These are phyloP conservation scores for Ulmus americana DNA, from an alignment of 331 rosid species.

Conservation along the genomic window DNA sequence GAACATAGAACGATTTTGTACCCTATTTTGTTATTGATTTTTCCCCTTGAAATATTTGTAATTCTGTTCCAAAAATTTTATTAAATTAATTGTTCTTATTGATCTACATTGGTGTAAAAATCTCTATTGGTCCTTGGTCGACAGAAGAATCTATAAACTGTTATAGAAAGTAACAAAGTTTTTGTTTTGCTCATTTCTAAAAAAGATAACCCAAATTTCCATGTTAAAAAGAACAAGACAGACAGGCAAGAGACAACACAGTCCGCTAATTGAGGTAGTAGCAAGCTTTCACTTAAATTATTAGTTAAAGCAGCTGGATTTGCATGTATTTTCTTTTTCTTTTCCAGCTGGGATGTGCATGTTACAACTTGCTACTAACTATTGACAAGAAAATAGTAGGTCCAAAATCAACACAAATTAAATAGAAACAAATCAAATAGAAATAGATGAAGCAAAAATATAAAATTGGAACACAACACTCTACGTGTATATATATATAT, in stretches of 20 bases:
- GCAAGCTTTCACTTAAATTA: neutral
- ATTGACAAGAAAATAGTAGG: too few relatives aligned
- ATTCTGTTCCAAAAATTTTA: neutral
- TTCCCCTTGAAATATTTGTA: neutral
- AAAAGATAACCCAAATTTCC: constrained; percentile 6
- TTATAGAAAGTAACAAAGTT: neutral
- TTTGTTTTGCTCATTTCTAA: constrained; percentile 1
- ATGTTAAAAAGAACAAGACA: neutral
- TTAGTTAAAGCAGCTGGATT: neutral
- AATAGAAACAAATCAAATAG: too few relatives aligned
- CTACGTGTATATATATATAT: too few relatives aligned
- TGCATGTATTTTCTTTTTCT: neutral
- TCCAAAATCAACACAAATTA: too few relatives aligned
- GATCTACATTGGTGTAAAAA: neutral
- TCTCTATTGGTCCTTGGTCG: too few relatives aligned
- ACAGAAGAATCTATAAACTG: neutral
- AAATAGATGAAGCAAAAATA: too few relatives aligned
- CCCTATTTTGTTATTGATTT: constrained; percentile 2
- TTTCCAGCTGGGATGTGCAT: constrained; percentile 24
- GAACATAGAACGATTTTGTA: constrained; percentile 1
- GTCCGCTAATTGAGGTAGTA: constrained; percentile 10
- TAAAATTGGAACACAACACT: too few relatives aligned
- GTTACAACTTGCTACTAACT: neutral
- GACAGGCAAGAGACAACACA: neutral
- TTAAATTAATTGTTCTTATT: constrained; percentile 5